Evolutionary conservation across 2,329 filamentous ascomycete genomes (phyloP), one percentile per base, ranked within the genome.

Genomic region (Alternaria arborescens): DNA sequence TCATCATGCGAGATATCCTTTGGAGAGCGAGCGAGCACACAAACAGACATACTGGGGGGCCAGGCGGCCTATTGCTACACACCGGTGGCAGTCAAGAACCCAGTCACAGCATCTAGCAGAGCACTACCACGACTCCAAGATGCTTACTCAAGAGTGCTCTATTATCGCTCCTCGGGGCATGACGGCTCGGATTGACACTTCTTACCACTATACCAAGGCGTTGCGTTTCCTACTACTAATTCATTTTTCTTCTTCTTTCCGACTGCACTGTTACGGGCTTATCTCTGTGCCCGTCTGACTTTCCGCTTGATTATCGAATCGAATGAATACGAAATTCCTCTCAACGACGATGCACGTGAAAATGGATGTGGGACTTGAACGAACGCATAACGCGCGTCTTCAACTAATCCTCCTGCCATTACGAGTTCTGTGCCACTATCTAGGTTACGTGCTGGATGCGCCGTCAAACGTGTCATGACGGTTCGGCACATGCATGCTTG

Each of bases 1-100:
- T 57, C 50, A 53, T 38, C 50, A 61, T 44, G 55, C 55, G 56
- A 55, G 59, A 55, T 54, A 65, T 65, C 52, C 55, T 52, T 60
- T 44, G 43, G 44, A n/a, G 24, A 34, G 40, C 24, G 24, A 24
- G 28, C 24, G 20, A 36, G 28, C 36, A 43, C 46, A 18, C 30
- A 12, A 16, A 20, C 32, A 50, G 46, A 30, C 22, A 59, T 36
- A 38, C 28, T 5, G 36, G 12, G 12, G 42, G 10, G 32, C 12
- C 14, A 48, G 50, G 34, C 50, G 36, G n/a, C 24, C 14, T 50
- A 14, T 26, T 22, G 30, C 18, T 24, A 34, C 30, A 22, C 46
- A 22, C 16, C 34, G 10, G 41, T 16, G 18, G 24, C 55, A 58
- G 26, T 8, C n/a, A 36, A 8, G 24, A 22, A 22, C 11, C 11